Evolutionary conservation across 352 stramenopile genomes (phyloP), one percentile per base, ranked within the genome.

Genomic region (Phytophthora fragariaefolia): DNA sequence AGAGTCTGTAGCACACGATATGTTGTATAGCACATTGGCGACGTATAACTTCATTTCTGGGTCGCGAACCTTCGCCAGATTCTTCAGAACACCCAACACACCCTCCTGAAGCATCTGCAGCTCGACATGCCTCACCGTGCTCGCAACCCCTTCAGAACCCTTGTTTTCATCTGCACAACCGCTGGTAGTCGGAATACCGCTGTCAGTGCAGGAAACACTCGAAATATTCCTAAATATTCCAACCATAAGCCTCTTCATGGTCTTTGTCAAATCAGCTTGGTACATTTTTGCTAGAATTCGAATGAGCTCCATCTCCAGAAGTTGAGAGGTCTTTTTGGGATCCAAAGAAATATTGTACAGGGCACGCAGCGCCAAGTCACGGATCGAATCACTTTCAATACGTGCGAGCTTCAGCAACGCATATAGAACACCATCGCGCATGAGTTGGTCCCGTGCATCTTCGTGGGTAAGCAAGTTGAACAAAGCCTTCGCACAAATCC

Each of bases 381-480:
- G 85, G 27, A 93, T 90, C 23, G 83, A 80, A 34, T 94, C 81
- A 68, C 74, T 91, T 18, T 93, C 87, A 45, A 94, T 67, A 22
- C 84, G 85, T 50, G 86, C 82, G 12, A 97, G 77, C 65, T 97
- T 93, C 57, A 96, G 69, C n/a, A 97, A 75, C 8, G 87, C 87
- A 48, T 94, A 97, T 0, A 97, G 69, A 34, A 91, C 83, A 18
- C 89, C 89, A 46, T 89, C 83, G n/a, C 74, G 64, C 47, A 96
- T 73, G 65, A 93, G 86, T 42, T 88, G 73, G 26, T 91, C 79
- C 12, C 85, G 83, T 46, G 80, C 81, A 32, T 92, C 87, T 30
- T 95, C 82, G 54, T 96, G 87, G 1, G 83, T 82, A 15, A 97
- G 69, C 22, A 97, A 53, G 54, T 96, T 97, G 61, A 97, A 97